Conservation (phyloP, 2,329 filamentous ascomycete genomes). For the Myriosclerotinia scirpicola region DNA sequence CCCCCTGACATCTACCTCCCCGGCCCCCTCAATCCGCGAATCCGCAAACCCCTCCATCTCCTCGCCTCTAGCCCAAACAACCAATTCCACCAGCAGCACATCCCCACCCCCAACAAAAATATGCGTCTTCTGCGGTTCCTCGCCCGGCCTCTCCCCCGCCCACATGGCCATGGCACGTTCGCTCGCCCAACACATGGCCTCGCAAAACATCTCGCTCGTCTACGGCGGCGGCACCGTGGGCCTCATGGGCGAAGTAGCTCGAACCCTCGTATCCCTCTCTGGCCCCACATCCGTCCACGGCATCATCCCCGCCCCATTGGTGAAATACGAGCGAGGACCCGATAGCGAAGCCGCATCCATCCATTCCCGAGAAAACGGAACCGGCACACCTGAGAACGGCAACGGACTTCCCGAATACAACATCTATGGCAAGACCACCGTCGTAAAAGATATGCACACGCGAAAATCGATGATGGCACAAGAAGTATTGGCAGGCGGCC, state of each 20-base stretch:
- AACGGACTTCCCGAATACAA: slow-evolving; percentile 44
- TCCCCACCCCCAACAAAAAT: slow-evolving; percentile 22
- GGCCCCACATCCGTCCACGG: slow-evolving; percentile 85
- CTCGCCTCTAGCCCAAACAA: slow-evolving; percentile 4
- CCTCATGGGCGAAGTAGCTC: slow-evolving; percentile 92
- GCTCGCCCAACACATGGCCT: slow-evolving; percentile 72
- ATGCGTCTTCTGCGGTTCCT: slow-evolving; percentile 76
- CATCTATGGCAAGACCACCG: slow-evolving; percentile 78
- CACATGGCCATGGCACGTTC: slow-evolving; percentile 70
- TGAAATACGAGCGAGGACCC: slow-evolving; percentile 71
- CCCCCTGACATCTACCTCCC: slow-evolving; percentile 36
- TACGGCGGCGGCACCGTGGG: slow-evolving; percentile 95
- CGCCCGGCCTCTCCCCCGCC: slow-evolving; percentile 66
- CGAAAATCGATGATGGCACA: slow-evolving; percentile 92
- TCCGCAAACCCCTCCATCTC: slow-evolving; percentile 12
- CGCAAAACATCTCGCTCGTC: slow-evolving; percentile 76
- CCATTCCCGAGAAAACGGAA: slow-evolving; percentile 29
- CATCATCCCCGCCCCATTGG: slow-evolving; percentile 84
- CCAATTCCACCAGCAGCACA: neutral
- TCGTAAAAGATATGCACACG: slow-evolving; percentile 95
- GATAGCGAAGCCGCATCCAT: slow-evolving; percentile 47
- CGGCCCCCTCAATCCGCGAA: slow-evolving; percentile 24
- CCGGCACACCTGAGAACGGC: slow-evolving; percentile 35
- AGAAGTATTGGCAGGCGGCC: slow-evolving; percentile 77
- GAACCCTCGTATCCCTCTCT: slow-evolving; percentile 77